Evolutionary conservation across 2,329 filamentous ascomycete genomes (phyloP).

Genomic region (Chalaropsis ovoidea): DNA sequence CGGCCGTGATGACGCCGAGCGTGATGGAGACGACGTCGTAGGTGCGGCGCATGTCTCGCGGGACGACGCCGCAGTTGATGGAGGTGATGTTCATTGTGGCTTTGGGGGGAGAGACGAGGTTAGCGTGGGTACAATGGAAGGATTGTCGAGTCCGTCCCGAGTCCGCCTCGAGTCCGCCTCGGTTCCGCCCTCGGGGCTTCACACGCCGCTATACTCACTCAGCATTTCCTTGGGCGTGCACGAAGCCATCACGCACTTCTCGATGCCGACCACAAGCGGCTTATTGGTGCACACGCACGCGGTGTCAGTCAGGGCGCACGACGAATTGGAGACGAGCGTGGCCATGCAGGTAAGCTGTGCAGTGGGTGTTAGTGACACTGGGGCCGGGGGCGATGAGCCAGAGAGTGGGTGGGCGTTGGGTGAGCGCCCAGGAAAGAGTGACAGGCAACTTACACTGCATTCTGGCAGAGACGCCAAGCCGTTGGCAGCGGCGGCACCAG

Average conservation of each 20-base stretch:
- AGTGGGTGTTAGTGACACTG: background rate
- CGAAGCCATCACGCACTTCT: conserved; percentile 29
- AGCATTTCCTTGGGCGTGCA: conserved; percentile 32
- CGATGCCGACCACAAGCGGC: conserved; percentile 28
- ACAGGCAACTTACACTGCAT: conserved; percentile 10
- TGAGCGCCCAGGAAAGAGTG: too few species aligned
- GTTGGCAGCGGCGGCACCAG: background rate
- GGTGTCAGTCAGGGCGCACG: conserved; percentile 30
- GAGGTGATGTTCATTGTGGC: conserved; percentile 29
- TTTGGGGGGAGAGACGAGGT: conserved; percentile 11
- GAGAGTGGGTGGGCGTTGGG: too few species aligned
- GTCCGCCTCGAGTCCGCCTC: background rate
- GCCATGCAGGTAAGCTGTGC: conserved; percentile 30
- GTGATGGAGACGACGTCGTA: conserved; percentile 31
- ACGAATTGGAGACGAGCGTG: conserved; percentile 28
- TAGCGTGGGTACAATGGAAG: background rate
- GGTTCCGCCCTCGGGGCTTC: background rate
- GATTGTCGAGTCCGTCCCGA: background rate
- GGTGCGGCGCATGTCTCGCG: conserved; percentile 31
- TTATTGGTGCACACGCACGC: conserved; percentile 32
- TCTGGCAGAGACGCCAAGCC: background rate
- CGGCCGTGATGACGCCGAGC: conserved; percentile 32
- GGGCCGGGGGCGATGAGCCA: too few species aligned
- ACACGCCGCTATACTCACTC: conserved; percentile 28
- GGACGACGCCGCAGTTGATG: conserved; percentile 28